A percentile compares a stretch with the other conserved stretches of the same genome.
These are phyloP conservation scores for Termitomyces sp. DNA, from an alignment of 768 basidiomycete species.

Conservation along the genomic window DNA sequence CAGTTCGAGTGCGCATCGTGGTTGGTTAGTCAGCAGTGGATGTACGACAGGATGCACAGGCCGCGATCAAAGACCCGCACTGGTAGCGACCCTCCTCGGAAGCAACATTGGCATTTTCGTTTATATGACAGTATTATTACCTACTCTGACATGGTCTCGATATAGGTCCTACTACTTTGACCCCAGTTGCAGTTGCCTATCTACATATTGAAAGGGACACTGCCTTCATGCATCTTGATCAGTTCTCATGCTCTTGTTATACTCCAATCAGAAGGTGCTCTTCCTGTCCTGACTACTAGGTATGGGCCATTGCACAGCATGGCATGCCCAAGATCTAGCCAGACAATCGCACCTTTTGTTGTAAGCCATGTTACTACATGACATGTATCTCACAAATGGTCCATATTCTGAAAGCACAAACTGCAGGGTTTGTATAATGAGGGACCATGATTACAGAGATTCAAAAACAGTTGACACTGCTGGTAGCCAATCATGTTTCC, in stretches of 20 bases:
- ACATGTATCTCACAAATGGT: no score
- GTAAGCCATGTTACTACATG: no score
- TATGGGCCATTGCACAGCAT: no score
- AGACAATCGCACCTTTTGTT: no score
- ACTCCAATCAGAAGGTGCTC: constrained; percentile 14
- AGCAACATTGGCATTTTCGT: constrained; percentile 36
- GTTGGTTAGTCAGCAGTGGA: constrained; percentile 28
- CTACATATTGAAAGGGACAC: constrained; percentile 29
- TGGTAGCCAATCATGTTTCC: no score
- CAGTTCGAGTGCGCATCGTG: constrained; percentile 30
- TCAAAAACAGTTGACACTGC: no score
- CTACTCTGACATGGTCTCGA: not conserved
- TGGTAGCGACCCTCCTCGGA: constrained; percentile 33
- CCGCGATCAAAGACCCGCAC: constrained; percentile 23
- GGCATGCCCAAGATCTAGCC: no score
- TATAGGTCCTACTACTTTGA: constrained; percentile 33
- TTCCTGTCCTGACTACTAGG: constrained; percentile 8
- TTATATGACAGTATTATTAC: constrained; percentile 32
- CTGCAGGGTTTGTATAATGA: no score
- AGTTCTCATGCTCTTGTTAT: constrained; percentile 25
- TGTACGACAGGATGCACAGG: constrained; percentile 23
- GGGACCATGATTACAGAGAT: no score
- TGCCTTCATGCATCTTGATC: constrained; percentile 27
- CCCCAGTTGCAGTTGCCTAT: constrained; percentile 30
- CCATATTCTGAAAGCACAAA: no score